A percentile compares a stretch with the other conserved stretches of the same genome.
These are phyloP conservation scores for Saccharomyces hybrid DNA, from an alignment of 1,139 yeast species.

Conservation along the genomic window DNA sequence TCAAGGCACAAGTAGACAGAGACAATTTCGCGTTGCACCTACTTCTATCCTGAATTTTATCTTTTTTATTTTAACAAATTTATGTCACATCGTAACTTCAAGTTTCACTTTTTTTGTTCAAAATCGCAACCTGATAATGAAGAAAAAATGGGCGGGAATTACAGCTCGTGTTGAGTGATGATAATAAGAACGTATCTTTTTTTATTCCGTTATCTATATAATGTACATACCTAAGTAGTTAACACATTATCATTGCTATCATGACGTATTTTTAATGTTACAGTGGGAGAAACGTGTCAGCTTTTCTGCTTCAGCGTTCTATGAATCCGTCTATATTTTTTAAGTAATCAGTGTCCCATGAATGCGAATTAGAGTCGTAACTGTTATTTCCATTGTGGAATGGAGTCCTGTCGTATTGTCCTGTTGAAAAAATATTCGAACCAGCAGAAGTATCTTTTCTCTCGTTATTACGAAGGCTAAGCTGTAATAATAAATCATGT, in stretches of 20 bases:
- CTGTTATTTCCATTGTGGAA: not conserved
- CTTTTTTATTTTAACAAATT: not conserved
- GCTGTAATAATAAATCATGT: conserved; percentile 13
- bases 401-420: not conserved
- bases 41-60: not conserved
- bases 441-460: conserved; percentile 3
- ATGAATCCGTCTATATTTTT: conserved; percentile 1
- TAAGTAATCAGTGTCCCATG: conserved; percentile 1
- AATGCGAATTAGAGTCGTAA: conserved; percentile 1
- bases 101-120: not conserved
- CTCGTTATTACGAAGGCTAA: not conserved
- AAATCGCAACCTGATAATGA: not conserved
- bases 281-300: not conserved
- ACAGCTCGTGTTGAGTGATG: not conserved
- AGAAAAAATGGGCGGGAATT: not conserved
- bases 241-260: not conserved
- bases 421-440: conserved; percentile 6
- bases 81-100: not conserved
- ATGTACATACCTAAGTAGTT: not conserved
- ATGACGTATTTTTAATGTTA: not conserved
- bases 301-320: not conserved
- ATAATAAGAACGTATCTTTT: not conserved
- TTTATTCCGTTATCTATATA: not conserved
- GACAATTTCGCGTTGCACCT: not conserved
- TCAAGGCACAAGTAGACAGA: not conserved